Evolutionary conservation across 2,329 filamentous ascomycete genomes (phyloP), one percentile per base, ranked within the genome.

Genomic region (Penicillium sp.): DNA sequence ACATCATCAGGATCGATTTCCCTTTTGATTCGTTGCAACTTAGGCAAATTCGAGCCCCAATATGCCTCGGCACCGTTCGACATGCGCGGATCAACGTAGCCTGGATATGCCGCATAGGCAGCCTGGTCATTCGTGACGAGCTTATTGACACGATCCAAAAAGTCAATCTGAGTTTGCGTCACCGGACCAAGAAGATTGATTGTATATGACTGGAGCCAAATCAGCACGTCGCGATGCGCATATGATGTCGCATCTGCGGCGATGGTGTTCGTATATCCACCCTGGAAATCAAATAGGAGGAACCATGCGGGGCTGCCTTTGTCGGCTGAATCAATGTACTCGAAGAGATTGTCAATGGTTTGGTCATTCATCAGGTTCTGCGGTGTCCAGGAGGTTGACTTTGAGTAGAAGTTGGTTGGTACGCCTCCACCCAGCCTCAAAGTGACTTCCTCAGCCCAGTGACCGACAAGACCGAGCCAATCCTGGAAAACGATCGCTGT

Each of bases 221-320:
- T 10, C n/a, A 37, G 27, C 6, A 30, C 28, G 31, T 37, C 28
- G 10, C 35, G 35, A 26, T 37, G 28, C 18, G 35, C 28, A 11
- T 37, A 37, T 2, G 35, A 23, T 7, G 35, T 37, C 9, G 27
- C 35, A 12, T 18, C 28, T 0, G 28, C 29, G n/a, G 27, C 17
- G 14, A 37, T 16, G 7, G 35, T 22, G 5, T 14, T 37, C 5
- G 35, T 37, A 18, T 30, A 31, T n/a, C n/a, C n/a, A 13, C 35
- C 35, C 18, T 37, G 16, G 6, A 37, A 37, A n/a, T 37, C 28
- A n/a, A 37, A 37, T n/a, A 37, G 17, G 10, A 37, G 17, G 20
- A 37, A 37, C 28, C 35, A 37, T 6, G 31, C 5, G 13, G 26
- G 35, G n/a, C n/a, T 37, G n/a, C 35, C 35, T 20, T 30, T 12